Percentiles rank a stretch among this genome's conserved stretches.
Conservation (phyloP, 2,329 filamentous ascomycete species). For the Pyrenochaeta sp. region DNA sequence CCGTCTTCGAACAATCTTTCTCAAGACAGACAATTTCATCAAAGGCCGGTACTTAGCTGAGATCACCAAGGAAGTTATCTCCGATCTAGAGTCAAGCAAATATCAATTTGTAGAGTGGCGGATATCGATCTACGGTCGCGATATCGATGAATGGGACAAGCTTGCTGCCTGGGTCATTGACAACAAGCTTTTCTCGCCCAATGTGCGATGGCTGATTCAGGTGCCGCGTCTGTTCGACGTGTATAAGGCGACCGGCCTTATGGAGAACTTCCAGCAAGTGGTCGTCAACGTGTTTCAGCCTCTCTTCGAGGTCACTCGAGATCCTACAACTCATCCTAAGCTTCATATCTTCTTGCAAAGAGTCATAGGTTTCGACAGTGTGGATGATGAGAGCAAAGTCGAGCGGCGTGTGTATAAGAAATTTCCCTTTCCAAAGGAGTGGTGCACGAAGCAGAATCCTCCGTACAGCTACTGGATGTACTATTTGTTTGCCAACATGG, state of each 20-base stretch:
- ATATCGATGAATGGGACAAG: constrained; percentile 96
- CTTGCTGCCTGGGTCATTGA: constrained; percentile 96
- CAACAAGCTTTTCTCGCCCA: constrained; percentile 97
- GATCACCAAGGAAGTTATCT: constrained; percentile 97
- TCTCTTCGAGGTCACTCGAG: constrained; percentile 90
- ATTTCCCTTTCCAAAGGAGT: constrained; percentile 87
- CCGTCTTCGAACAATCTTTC: constrained; percentile 92
- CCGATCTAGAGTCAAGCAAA: constrained; percentile 96
- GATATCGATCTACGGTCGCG: constrained; percentile 94
- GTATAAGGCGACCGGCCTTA: constrained; percentile 87
- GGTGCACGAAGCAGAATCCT: constrained; percentile 93
- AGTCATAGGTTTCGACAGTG: constrained; percentile 96
- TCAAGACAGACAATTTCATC: constrained; percentile 99
- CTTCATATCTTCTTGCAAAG: constrained; percentile 93
- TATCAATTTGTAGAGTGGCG: constrained; percentile 99
- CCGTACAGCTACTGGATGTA: constrained; percentile 99
- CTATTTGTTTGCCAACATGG: constrained; percentile 93
- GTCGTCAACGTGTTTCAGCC: constrained; percentile 92
- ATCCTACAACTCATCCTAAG: constrained; percentile 87
- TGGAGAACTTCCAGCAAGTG: constrained; percentile 90
- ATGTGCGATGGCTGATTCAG: constrained; percentile 96
- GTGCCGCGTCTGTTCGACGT: constrained; percentile 94
- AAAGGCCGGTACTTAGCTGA: constrained; percentile 94
- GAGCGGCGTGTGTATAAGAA: constrained; percentile 95
- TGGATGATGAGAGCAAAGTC: constrained; percentile 97